Evolutionary conservation across 2,329 filamentous ascomycete species (phyloP), one percentile per base, ranked within the genome.

Genomic region (Cordyceps javanica): DNA sequence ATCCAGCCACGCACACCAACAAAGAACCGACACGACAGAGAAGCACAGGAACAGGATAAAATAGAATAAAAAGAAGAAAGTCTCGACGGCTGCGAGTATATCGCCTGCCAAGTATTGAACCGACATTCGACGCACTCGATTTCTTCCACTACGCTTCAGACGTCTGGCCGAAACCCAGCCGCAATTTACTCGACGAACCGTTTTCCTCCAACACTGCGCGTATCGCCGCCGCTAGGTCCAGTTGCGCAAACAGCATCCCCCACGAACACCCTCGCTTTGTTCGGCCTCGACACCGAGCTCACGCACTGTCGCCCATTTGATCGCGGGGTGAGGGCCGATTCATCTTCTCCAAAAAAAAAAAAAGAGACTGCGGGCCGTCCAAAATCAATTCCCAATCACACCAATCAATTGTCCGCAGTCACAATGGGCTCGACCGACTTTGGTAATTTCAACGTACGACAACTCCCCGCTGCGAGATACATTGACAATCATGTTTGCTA

Each of bases 391-490:
- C 32, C 30, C 50, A 19, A 6, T 23, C 44, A 54, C 48, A 25
- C 42, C 26, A 13, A 26, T 19, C 9, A 26, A 63, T 62, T 63
- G 62, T 65, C 60, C 58, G 60, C 63, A 67, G 62, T 67, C 67
- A 72, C 70, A 69, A 85, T 85, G 82, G 82, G 81, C 64, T 82
- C 80, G 61, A 85, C 82, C 61, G 75, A 80, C 55, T 85, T 84
- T 70, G 82, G 82, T 60, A 82, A 85, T 64, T 85, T 85, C 64
- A 70, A 81, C 67, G 82, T 85, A 75, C 55, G 70, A 16, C 11
- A 13, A 16, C 26, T 7, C 63, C 39, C 28, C 46, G n/a, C 26
- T 14, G n/a, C 19, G 14, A 23, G 46, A 62, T 26, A 16, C 68
- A 28, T 59, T 36, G 23, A 49, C 38, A 21, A 46, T 58, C 44